phyloP scores from a whole-genome alignment of 108 stramenopile genomes.

The Bacterosira constricta region DNA sequence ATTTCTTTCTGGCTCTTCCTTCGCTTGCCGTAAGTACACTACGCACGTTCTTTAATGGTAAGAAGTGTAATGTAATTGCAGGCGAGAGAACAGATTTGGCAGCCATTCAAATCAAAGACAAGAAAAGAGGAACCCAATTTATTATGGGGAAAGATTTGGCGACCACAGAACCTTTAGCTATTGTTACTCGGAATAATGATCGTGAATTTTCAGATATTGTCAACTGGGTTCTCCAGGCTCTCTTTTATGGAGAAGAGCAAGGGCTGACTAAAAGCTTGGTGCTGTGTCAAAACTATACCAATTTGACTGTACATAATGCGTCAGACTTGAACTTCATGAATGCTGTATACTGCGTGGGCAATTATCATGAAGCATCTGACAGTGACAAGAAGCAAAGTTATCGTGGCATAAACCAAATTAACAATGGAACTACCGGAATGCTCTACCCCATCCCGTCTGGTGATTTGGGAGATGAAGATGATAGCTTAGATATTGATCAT shows the following conservation, averaged over 20 bases:
- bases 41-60: too few relatives aligned
- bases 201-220: slow-evolving; percentile 43
- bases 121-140: neutral
- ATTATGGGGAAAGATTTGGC: slow-evolving; percentile 1
- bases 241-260: slow-evolving; percentile 53
- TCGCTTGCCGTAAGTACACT: too few relatives aligned
- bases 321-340: slow-evolving; percentile 33
- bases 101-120: neutral
- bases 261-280: slow-evolving; percentile 20
- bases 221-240: slow-evolving; percentile 52
- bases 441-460: slow-evolving; percentile 59
- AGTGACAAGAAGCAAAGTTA: slow-evolving; percentile 11
- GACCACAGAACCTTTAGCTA: slow-evolving; percentile 21
- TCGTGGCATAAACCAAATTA: slow-evolving; percentile 46
- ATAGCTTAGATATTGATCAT: neutral
- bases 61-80: slow-evolving; percentile 28
- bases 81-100: neutral
- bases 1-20: neutral
- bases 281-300: neutral
- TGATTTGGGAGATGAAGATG: neutral
- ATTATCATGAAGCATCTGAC: slow-evolving; percentile 50
- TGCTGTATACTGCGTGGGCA: slow-evolving; percentile 55
- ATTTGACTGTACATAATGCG: neutral
- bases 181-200: slow-evolving; percentile 28
- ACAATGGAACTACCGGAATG: slow-evolving; percentile 50